phyloP scores from a whole-genome alignment of 1,139 yeast species.

The Pichia cactophila region DNA sequence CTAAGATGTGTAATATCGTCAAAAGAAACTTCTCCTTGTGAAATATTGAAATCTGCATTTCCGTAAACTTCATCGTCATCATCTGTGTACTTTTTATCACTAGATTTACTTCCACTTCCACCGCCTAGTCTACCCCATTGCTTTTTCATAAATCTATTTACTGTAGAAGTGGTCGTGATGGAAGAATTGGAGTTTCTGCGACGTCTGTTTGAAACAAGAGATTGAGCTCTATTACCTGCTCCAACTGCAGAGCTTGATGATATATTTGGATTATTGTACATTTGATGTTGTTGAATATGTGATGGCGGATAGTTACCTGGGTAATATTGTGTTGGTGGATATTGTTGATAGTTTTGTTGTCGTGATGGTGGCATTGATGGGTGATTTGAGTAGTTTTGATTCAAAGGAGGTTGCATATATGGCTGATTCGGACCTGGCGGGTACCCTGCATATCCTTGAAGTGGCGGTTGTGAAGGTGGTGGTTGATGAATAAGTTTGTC shows the following conservation, averaged over 20 bases:
- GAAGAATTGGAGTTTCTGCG: conserved; percentile 37
- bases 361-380: conserved; percentile 7
- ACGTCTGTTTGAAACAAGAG: conserved; percentile 15
- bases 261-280: conserved; percentile 1
- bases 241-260: background rate
- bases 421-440: conserved; percentile 6
- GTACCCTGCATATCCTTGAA: background rate
- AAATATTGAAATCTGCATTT: conserved; percentile 26
- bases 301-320: conserved; percentile 3
- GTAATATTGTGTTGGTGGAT: conserved; percentile 16
- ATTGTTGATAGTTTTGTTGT: conserved; percentile 15
- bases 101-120: conserved; percentile 15
- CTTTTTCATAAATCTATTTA: conserved; percentile 40
- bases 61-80: conserved; percentile 46
- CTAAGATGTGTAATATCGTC: conserved; percentile 57
- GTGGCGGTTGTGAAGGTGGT: background rate
- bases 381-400: background rate
- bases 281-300: conserved; percentile 8
- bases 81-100: conserved; percentile 2
- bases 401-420: background rate
- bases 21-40: conserved; percentile 43
- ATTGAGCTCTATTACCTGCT: background rate
- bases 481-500: background rate
- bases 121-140: conserved; percentile 22
- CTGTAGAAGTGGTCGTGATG: conserved; percentile 27